phyloP scores from a whole-genome alignment of 116 monocot genomes.

The Trichopus zeylanicus region DNA sequence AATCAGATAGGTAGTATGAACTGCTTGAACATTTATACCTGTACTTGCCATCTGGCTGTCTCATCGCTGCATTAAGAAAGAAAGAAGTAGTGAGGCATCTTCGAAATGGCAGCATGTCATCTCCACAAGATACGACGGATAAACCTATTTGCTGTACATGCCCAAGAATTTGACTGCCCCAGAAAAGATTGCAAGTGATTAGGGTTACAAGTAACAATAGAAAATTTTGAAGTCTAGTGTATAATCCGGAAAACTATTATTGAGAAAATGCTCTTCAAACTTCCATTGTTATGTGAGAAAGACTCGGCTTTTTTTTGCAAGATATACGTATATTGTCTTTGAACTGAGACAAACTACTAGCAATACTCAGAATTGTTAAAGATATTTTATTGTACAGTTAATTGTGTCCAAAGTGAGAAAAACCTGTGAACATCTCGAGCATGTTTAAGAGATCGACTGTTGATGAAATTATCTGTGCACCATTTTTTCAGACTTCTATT shows the following conservation, averaged over 20 bases:
- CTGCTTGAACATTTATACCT: conserved; percentile 35
- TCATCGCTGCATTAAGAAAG: conserved; percentile 82
- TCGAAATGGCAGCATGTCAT: conserved; percentile 78
- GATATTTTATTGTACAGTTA: neutral
- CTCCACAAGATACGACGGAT: conserved; percentile 59
- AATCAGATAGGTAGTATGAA: too few species aligned
- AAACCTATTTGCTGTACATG: conserved; percentile 74
- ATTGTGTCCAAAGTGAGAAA: neutral
- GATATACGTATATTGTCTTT: too few species aligned
- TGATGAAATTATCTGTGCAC: conserved; percentile 96
- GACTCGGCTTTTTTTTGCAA: too few species aligned
- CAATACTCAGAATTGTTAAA: too few species aligned
- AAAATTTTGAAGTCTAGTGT: neutral
- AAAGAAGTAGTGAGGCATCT: conserved; percentile 84
- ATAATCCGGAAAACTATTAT: too few species aligned
- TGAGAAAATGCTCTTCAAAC: neutral
- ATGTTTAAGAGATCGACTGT: conserved; percentile 77
- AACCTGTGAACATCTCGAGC: conserved; percentile 84
- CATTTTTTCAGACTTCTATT: conserved; percentile 63
- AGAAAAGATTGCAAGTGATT: conserved; percentile 8
- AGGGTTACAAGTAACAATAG: neutral
- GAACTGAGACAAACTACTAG: too few species aligned
- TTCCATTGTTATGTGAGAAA: too few species aligned
- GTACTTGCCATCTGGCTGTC: conserved; percentile 83
- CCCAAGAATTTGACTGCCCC: conserved; percentile 74